These are phyloP conservation scores for Ascochyta pisi DNA, from an alignment of 2,329 filamentous ascomycete species.

Conservation along the genomic window DNA sequence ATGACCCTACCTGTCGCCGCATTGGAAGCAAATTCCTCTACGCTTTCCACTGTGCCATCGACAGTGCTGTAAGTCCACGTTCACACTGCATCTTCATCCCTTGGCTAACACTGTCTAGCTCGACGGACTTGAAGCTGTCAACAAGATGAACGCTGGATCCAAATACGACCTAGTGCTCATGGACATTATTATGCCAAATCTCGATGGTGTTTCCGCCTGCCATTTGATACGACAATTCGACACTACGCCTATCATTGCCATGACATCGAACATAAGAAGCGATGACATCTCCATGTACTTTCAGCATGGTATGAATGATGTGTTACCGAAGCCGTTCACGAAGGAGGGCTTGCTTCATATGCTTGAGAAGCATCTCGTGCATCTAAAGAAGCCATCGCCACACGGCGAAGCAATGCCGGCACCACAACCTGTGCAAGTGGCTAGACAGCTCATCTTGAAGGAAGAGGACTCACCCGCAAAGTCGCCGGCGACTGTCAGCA, in stretches of 20 bases:
- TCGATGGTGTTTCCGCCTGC: slow-evolving; percentile 94
- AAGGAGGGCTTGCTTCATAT: slow-evolving; percentile 79
- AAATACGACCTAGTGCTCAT: slow-evolving; percentile 67
- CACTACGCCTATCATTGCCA: slow-evolving; percentile 88
- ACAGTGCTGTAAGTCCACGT: slow-evolving; percentile 63
- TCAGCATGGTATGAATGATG: slow-evolving; percentile 93
- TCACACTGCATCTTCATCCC: too few relatives aligned
- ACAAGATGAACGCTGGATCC: slow-evolving; percentile 73
- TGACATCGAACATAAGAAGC: slow-evolving; percentile 97
- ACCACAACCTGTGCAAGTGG: slow-evolving; percentile 58
- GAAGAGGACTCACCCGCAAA: slow-evolving; percentile 69
- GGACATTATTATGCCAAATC: slow-evolving; percentile 90
- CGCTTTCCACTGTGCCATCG: slow-evolving; percentile 69
- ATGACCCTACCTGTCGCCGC: slow-evolving; percentile 70
- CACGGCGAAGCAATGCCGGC: slow-evolving; percentile 58
- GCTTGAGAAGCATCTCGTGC: slow-evolving; percentile 86
- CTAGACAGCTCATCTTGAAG: slow-evolving; percentile 62
- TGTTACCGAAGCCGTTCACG: slow-evolving; percentile 96
- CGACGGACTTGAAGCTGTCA: slow-evolving; percentile 89
- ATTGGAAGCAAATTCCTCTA: slow-evolving; percentile 72
- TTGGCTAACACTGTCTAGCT: slow-evolving; percentile 57
- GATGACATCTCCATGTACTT: slow-evolving; percentile 98
- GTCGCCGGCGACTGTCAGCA: slow-evolving; percentile 65
- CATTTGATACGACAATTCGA: slow-evolving; percentile 90
- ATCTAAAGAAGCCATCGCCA: slow-evolving; percentile 71